phyloP scores from a whole-genome alignment of 371 early-diverging fungal species.

The Mortierella sp. region DNA sequence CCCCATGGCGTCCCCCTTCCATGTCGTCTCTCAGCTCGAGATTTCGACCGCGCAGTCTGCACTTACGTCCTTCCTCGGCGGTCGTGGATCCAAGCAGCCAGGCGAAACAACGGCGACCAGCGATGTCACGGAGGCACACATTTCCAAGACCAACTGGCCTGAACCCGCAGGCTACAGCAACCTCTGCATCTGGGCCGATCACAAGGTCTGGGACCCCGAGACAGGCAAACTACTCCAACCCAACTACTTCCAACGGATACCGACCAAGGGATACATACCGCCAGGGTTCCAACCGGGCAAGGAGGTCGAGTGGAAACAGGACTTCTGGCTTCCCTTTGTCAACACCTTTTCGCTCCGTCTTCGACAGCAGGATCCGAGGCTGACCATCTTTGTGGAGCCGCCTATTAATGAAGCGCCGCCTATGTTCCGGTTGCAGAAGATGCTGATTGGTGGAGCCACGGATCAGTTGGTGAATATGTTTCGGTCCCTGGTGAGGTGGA shows the following conservation, averaged over 20 bases:
- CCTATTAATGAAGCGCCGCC: constrained; percentile 74
- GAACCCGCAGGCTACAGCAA: constrained; percentile 50
- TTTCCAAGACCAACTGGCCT: constrained; percentile 57
- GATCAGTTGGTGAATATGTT: constrained; percentile 41
- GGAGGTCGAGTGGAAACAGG: constrained; percentile 71
- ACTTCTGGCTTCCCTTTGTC: constrained; percentile 83
- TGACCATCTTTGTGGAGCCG: constrained; percentile 82
- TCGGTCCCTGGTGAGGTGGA: constrained; percentile 23
- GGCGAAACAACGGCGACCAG: constrained; percentile 48
- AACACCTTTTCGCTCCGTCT: constrained; percentile 73
- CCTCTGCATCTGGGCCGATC: constrained; percentile 80
- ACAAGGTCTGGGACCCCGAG: constrained; percentile 78
- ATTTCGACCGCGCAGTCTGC: constrained; percentile 59
- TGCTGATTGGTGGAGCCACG: constrained; percentile 39
- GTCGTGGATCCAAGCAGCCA: neutral
- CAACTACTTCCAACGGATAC: constrained; percentile 70
- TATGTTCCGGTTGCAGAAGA: constrained; percentile 35
- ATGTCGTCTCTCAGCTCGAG: constrained; percentile 73
- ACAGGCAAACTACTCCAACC: constrained; percentile 55
- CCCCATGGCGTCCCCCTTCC: constrained; percentile 58
- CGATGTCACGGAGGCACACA: constrained; percentile 66
- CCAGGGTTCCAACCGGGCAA: constrained; percentile 56
- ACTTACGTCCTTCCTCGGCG: neutral
- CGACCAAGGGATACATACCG: constrained; percentile 57
- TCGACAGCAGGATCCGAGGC: constrained; percentile 64